Evolutionary conservation across 2,329 filamentous ascomycete species (phyloP).

Genomic region (Microascus cirrosus): DNA sequence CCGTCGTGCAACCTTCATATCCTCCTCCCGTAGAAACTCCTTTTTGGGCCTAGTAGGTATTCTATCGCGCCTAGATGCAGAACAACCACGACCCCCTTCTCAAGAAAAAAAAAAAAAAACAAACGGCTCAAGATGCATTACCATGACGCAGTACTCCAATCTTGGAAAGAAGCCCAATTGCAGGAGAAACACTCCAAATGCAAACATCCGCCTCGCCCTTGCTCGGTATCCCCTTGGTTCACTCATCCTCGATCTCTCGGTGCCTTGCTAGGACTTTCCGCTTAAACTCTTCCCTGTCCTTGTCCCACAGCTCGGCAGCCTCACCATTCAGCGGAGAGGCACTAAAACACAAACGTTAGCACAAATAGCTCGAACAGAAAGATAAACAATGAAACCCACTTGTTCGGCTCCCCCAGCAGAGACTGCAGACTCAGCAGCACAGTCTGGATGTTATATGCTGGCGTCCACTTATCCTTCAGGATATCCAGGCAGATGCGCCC

Average conservation of each 20-base stretch:
- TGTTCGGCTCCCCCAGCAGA: conserved; percentile 92
- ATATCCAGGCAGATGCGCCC: conserved; percentile 97
- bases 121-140: not conserved
- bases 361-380: not conserved
- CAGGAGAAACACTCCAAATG: not conserved
- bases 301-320: conserved; percentile 93
- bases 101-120: not conserved
- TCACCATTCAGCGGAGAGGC: conserved; percentile 92
- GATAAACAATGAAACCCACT: conserved; percentile 47
- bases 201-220: not conserved
- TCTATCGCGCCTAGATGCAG: not conserved
- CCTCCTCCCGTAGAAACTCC: not conserved
- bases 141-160: not conserved
- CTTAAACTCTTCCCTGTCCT: conserved; percentile 78
- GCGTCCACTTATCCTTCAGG: conserved; percentile 97
- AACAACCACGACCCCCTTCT: not conserved
- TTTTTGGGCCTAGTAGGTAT: not conserved
- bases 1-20: not conserved
- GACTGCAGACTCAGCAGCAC: conserved; percentile 91
- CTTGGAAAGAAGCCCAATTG: not conserved
- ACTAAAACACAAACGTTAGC: conserved; percentile 34
- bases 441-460: conserved; percentile 91
- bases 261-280: conserved; percentile 55
- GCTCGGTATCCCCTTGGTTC: conserved; percentile 9
- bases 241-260: conserved; percentile 55